phyloP scores from a whole-genome alignment of 2,329 filamentous ascomycete genomes.

The Fusarium denticulatum region DNA sequence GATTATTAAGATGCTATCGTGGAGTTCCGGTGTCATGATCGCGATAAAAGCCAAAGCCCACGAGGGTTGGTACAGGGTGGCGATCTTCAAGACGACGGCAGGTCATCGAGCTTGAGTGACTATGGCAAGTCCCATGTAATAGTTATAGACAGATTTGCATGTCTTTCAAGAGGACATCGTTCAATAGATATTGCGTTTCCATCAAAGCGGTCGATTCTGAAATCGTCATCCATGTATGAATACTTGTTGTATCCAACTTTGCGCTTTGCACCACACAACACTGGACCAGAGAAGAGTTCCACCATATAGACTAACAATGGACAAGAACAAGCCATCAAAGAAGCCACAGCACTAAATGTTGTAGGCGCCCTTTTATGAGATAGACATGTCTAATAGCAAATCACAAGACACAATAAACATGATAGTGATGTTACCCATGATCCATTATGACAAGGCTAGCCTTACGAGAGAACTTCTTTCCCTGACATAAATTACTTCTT shows the following conservation, averaged over 20 bases:
- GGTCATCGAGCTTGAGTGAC: neutral
- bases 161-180: accelerated
- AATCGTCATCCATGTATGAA: neutral
- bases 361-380: too few relatives aligned
- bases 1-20: neutral
- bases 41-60: neutral
- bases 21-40: neutral
- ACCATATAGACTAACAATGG: too few relatives aligned
- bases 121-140: neutral
- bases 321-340: too few relatives aligned
- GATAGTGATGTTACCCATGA: neutral
- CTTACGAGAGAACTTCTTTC: neutral
- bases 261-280: too few relatives aligned
- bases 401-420: neutral
- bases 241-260: neutral
- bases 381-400: neutral
- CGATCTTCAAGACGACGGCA: neutral
- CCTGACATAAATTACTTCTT: neutral
- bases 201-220: neutral
- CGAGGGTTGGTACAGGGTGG: neutral
- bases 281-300: neutral
- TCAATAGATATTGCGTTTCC: neutral
- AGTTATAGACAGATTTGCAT: neutral
- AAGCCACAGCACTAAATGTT: neutral
- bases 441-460: neutral